A percentile compares a stretch with the other conserved stretches of the same genome.
phyloP scores from a whole-genome alignment of 2,329 filamentous ascomycete genomes.

The Xylaria digitata region DNA sequence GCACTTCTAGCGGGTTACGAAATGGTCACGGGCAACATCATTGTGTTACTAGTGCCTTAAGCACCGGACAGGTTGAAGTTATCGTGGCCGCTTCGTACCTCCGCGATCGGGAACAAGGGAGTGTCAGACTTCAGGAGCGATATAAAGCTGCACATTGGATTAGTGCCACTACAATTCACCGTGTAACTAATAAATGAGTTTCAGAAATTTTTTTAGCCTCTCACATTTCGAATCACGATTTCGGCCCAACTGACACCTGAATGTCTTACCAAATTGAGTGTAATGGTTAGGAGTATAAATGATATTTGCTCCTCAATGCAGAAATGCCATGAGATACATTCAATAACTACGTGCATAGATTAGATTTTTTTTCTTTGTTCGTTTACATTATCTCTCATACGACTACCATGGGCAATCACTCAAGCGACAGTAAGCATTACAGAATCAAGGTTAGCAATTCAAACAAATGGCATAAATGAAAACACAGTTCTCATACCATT shows the following conservation, averaged over 20 bases:
- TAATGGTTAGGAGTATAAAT: neutral
- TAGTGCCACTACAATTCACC: neutral
- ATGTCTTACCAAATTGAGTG: neutral
- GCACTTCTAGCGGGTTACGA: neutral
- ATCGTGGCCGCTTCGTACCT: slow-evolving; percentile 4
- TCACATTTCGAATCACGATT: neutral
- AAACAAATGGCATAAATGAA: neutral
- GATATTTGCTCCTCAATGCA: neutral
- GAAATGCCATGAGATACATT: neutral
- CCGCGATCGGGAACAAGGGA: neutral
- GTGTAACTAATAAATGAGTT: neutral
- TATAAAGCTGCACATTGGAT: neutral
- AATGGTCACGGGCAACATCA: neutral
- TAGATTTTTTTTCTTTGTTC: neutral
- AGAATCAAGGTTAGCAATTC: slow-evolving; percentile 13
- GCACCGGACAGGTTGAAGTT: neutral
- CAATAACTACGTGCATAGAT: too few relatives aligned
- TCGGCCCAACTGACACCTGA: neutral
- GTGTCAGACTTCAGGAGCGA: neutral
- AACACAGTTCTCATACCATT: neutral
- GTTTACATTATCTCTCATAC: neutral
- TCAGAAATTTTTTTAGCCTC: neutral
- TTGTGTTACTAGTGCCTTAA: neutral
- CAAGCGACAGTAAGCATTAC: neutral
- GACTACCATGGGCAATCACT: neutral